Base-by-base conservation (phyloP, 2,329 filamentous ascomycete species). In the Pseudogymnoascus sp. region DNA sequence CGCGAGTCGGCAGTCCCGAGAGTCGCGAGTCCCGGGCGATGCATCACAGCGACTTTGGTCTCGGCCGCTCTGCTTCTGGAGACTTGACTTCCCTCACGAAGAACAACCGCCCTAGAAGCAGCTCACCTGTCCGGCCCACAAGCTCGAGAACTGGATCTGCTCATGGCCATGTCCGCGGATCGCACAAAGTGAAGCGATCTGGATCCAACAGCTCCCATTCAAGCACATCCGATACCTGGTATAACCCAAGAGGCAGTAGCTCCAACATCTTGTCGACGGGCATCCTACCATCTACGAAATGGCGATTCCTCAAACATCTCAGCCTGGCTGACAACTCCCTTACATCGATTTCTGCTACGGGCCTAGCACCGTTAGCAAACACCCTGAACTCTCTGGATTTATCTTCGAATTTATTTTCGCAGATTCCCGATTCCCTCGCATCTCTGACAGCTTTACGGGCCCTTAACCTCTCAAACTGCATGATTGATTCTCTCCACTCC, bases 401-500 rank as follows among this genome's bases (percentile, higher is more conserved):
- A 56, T 97, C 95, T 0, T 87, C 87, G 60, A 99, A 99, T 72
- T 85, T 96, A 34, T 96, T 99, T 75, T 87, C 86, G n/a, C 90
- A 97, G 74, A 89, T 97, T 62, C 95, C 95, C 0, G 95, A 97
- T 74, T 95, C 90, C 70, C 79, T 99, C 63, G 89, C 93, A 11
- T 90, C 86, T 8, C 80, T 99, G 64, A 92, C 91, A 18, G 88
- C 91, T 28, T 83, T 99, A n/a, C 87, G 93, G 67, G 93, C 95
- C 23, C 79, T 99, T 62, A 97, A 99, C 71, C 81, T 99, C 25
- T 96, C 93, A 3, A 90, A 96, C 71, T 97, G 93, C 81, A 97
- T 97, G 93, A 97, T 99, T 66, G 90, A 93, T 69, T 95, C 92
- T 14, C 81, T 99, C 63, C 90, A 96, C 70, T 96, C 93, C 1